Conservation (phyloP, 1,139 yeast genomes). For the Blastobotrys ciferrii region DNA sequence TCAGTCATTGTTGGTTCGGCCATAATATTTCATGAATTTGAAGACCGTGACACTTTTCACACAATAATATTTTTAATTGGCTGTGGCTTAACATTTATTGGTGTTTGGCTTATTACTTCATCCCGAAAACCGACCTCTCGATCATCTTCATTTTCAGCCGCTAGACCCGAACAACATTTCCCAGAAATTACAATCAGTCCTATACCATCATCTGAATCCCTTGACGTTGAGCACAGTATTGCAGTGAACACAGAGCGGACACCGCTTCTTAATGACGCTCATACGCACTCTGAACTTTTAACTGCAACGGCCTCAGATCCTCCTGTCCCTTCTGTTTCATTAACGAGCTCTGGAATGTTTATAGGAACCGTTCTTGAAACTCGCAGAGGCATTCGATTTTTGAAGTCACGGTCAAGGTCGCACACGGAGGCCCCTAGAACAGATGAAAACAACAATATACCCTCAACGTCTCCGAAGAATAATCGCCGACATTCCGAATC, state of each 20-base stretch:
- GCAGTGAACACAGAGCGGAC: background rate
- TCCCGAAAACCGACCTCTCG: background rate
- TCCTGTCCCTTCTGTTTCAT: conserved; percentile 11
- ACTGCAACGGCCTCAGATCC: background rate
- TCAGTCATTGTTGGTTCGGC: conserved; percentile 44
- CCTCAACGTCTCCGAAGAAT: background rate
- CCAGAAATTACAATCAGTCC: conserved; percentile 1
- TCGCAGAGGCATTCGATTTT: conserved; percentile 9
- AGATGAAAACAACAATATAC: background rate
- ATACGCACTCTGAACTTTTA: background rate
- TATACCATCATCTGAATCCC: background rate
- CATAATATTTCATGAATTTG: conserved; percentile 42
- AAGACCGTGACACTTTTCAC: conserved; percentile 28
- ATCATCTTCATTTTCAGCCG: background rate
- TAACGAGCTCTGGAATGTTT: conserved; percentile 15
- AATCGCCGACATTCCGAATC: background rate
- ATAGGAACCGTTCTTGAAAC: conserved; percentile 13
- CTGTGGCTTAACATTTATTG: conserved; percentile 39
- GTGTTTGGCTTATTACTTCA: conserved; percentile 42
- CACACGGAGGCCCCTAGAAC: background rate
- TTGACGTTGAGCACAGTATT: background rate
- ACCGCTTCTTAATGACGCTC: background rate
- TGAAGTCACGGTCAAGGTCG: conserved; percentile 5
- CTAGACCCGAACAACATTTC: background rate
- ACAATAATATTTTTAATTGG: conserved; percentile 36